phyloP scores from a whole-genome alignment of 2,329 filamentous ascomycete species.

The Claviceps arundinis region DNA sequence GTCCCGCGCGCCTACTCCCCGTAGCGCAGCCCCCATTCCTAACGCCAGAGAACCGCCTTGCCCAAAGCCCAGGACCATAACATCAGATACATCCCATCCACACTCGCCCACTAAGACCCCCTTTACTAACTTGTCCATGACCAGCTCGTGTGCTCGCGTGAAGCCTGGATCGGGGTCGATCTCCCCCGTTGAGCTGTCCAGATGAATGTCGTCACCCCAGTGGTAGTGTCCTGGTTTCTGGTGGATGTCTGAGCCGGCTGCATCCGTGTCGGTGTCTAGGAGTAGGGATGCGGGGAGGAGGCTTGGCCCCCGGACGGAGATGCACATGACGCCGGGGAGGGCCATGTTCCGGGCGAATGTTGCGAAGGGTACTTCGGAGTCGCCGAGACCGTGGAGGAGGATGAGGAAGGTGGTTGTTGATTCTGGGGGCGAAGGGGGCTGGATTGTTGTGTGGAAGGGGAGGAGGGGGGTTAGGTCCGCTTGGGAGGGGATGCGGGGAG shows the following conservation, averaged over 20 bases:
- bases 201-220: constrained; percentile 53
- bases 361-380: constrained; percentile 56
- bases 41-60: constrained; percentile 53
- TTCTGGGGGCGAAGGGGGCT: constrained; percentile 40
- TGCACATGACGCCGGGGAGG: constrained; percentile 63
- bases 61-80: constrained; percentile 53
- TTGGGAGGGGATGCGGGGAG: constrained; percentile 35
- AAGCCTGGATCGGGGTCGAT: constrained; percentile 53
- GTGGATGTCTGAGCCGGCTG: background rate
- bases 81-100: constrained; percentile 45
- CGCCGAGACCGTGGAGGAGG: constrained; percentile 75
- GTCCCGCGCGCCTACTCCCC: constrained; percentile 4
- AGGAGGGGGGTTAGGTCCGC: constrained; percentile 35
- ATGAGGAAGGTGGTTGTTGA: constrained; percentile 63
- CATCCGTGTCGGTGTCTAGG: constrained; percentile 16
- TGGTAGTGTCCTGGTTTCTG: constrained; percentile 29
- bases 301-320: constrained; percentile 57
- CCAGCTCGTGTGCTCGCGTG: constrained; percentile 27
- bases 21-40: constrained; percentile 32
- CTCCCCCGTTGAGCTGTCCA: constrained; percentile 36
- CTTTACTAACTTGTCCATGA: constrained; percentile 38
- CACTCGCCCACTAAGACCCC: constrained; percentile 39
- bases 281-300: constrained; percentile 53
- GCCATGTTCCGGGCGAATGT: constrained; percentile 53
- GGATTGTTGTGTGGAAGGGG: constrained; percentile 30